Evolutionary conservation across 176 grass and related monocot genomes (phyloP).

Genomic region (Triticum monococcum): DNA sequence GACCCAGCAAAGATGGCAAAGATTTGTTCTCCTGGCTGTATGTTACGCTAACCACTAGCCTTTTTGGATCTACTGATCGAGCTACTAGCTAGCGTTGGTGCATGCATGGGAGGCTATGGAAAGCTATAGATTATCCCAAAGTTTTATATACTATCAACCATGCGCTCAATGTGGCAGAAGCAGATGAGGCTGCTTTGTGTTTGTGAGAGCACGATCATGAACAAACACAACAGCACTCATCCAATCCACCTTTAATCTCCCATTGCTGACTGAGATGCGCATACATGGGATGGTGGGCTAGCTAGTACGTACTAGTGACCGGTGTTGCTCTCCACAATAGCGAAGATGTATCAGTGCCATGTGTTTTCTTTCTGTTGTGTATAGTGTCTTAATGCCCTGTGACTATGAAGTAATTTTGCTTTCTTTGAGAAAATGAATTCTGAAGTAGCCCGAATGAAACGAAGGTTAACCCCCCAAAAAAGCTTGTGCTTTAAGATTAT

Average conservation of each 20-base stretch:
- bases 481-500: slow-evolving; percentile 23
- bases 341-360: slow-evolving; percentile 7
- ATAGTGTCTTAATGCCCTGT: not conserved
- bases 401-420: slow-evolving; percentile 21
- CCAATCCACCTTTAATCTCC: not conserved
- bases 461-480: not conserved
- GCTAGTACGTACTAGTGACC: slow-evolving; percentile 3
- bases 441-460: slow-evolving; percentile 1
- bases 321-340: slow-evolving; percentile 23
- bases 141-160: slow-evolving; percentile 27
- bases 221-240: slow-evolving; percentile 24
- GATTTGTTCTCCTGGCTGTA: slow-evolving; percentile 24
- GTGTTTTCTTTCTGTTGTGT: not conserved
- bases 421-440: no score
- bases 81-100: slow-evolving; percentile 2
- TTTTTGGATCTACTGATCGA: slow-evolving; percentile 31
- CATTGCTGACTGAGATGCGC: not conserved
- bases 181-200: not conserved
- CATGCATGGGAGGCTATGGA: slow-evolving; percentile 9
- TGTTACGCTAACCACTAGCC: slow-evolving; percentile 1
- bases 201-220: slow-evolving; percentile 23
- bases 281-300: no score
- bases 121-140: slow-evolving; percentile 25
- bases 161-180: slow-evolving; percentile 25
- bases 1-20: slow-evolving; percentile 28